These are phyloP conservation scores for Lichina pygmaea DNA, from an alignment of 495 filamentous ascomycete genomes.

Conservation along the genomic window DNA sequence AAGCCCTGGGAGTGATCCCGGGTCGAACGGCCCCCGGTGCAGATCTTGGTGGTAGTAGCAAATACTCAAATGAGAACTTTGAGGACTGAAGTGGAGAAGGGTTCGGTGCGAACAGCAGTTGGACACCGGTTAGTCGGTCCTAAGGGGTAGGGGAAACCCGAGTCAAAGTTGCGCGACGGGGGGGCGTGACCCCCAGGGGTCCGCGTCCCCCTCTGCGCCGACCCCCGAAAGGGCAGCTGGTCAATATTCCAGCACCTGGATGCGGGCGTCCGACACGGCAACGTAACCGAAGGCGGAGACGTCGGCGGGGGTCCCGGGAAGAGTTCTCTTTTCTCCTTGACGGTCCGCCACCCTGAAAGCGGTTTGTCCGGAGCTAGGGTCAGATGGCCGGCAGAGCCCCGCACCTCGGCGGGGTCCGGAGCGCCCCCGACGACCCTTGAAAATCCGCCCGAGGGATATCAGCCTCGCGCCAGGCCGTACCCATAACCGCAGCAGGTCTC, in stretches of 20 bases:
- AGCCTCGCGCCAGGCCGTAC: slow-evolving; percentile 39
- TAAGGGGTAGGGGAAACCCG: slow-evolving; percentile 38
- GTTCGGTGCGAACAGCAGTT: slow-evolving; percentile 45
- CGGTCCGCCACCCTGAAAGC: slow-evolving; percentile 19
- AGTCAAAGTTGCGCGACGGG: slow-evolving; percentile 19
- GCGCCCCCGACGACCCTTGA: slow-evolving; percentile 38
- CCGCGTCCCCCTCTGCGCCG: slow-evolving; percentile 22
- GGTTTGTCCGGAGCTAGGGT: slow-evolving; percentile 26
- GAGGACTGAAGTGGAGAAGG: slow-evolving; percentile 47
- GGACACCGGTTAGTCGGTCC: slow-evolving; percentile 42
- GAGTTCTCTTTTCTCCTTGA: slow-evolving; percentile 49
- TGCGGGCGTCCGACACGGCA: slow-evolving; percentile 33
- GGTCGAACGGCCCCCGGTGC: slow-evolving; percentile 41
- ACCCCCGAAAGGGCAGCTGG: slow-evolving; percentile 39
- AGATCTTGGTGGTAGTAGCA: slow-evolving; percentile 53
- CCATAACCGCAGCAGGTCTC: slow-evolving; percentile 47
- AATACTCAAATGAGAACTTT: slow-evolving; percentile 54
- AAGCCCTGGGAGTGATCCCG: slow-evolving; percentile 39
- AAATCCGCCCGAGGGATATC: slow-evolving; percentile 40
- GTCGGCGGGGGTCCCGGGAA: slow-evolving; percentile 31
- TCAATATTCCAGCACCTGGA: slow-evolving; percentile 44
- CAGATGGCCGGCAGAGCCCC: slow-evolving; percentile 30
- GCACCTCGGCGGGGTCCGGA: slow-evolving; percentile 37
- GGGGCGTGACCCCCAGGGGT: no score
- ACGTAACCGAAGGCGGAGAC: slow-evolving; percentile 39